Conservation (phyloP, 495 filamentous ascomycete species). For the Thermochaetoides thermophila region DNA sequence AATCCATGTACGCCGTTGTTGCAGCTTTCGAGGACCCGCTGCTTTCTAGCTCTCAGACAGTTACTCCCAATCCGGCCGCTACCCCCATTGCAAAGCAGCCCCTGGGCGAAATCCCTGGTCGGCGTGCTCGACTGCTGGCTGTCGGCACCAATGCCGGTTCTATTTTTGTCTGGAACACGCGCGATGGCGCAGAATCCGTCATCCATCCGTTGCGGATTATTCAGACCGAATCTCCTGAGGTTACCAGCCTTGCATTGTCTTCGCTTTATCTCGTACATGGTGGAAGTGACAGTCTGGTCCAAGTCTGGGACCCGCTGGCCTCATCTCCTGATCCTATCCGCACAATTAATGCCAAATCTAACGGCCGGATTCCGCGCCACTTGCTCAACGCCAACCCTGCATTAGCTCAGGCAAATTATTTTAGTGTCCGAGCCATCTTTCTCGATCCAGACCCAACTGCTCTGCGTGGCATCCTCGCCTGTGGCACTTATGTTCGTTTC, state of each 20-base stretch:
- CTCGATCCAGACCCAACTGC: conserved; percentile 81
- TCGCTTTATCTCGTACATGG: conserved; percentile 84
- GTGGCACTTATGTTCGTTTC: conserved; percentile 76
- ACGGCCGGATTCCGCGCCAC: conserved; percentile 49
- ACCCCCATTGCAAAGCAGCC: conserved; percentile 16
- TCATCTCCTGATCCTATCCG: conserved; percentile 67
- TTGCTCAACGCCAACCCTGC: conserved; percentile 24
- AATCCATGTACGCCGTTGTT: conserved; percentile 53
- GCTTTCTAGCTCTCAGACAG: conserved; percentile 11
- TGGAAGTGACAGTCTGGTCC: conserved; percentile 87
- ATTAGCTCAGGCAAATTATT: conserved; percentile 48
- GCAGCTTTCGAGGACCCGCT: conserved; percentile 65
- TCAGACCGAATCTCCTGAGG: conserved; percentile 78
- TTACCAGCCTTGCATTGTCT: conserved; percentile 73
- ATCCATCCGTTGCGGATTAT: conserved; percentile 60
- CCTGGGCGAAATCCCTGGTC: conserved; percentile 56
- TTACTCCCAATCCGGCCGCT: conserved; percentile 6
- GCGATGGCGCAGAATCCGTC: conserved; percentile 37
- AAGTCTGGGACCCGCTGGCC: conserved; percentile 89
- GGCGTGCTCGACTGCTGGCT: conserved; percentile 67
- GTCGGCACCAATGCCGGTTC: conserved; percentile 66
- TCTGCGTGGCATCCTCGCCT: conserved; percentile 80
- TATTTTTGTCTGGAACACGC: conserved; percentile 74
- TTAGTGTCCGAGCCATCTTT: conserved; percentile 66
- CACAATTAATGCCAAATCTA: conserved; percentile 80